phyloP scores from a whole-genome alignment of 768 basidiomycete genomes.

The Clitopilus hobsonii region DNA sequence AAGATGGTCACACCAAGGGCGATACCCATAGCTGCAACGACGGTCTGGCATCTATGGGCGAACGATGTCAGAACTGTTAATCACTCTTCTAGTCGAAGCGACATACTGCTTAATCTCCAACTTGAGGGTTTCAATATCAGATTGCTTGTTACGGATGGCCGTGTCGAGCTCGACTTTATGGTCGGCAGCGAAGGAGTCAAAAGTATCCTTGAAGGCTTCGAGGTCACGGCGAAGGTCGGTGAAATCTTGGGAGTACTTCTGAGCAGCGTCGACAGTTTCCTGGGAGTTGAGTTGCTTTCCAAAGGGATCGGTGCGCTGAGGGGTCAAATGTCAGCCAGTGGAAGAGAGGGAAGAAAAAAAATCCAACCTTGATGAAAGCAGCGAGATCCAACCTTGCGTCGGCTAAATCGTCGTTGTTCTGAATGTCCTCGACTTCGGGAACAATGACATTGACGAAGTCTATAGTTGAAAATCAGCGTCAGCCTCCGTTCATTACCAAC shows the following conservation, averaged over 20 bases:
- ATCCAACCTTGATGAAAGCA: conserved; percentile 6
- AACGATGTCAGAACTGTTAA: neutral
- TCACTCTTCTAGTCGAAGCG: neutral
- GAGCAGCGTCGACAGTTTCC: neutral
- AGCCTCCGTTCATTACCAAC: no score
- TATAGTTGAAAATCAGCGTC: no score
- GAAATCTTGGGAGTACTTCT: conserved; percentile 4
- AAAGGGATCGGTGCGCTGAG: neutral
- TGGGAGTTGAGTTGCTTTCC: neutral
- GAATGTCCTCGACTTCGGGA: conserved; percentile 5
- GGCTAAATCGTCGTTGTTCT: conserved; percentile 1
- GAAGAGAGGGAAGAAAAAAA: neutral
- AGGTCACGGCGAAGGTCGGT: conserved; percentile 6
- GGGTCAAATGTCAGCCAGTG: neutral
- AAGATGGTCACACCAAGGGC: neutral
- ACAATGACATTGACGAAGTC: conserved; percentile 8
- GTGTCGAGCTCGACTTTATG: conserved; percentile 5
- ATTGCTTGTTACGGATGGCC: conserved; percentile 3
- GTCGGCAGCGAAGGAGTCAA: conserved; percentile 8
- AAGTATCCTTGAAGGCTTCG: conserved; percentile 3
- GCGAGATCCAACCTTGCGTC: conserved; percentile 4
- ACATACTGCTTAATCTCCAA: conserved; percentile 8
- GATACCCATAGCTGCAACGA: neutral
- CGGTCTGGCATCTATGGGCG: neutral
- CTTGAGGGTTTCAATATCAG: conserved; percentile 7